Conservation (phyloP, 2,329 filamentous ascomycete species). For the Botrytis hyacinthi region DNA sequence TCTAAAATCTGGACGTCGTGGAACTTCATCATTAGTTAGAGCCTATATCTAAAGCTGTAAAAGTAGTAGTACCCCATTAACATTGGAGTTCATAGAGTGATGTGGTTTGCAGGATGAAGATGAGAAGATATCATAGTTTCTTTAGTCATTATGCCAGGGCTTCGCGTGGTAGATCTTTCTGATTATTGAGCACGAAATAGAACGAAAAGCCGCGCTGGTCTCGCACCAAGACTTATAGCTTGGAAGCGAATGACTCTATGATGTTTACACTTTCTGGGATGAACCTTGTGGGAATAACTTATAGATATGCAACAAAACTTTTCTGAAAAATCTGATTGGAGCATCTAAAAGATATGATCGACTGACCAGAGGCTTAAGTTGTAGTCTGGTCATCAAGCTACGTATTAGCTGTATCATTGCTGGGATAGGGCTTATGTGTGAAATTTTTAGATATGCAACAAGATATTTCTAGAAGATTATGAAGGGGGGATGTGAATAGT, state of each 20-base stretch:
- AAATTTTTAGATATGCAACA: background rate
- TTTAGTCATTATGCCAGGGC: background rate
- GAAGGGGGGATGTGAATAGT: background rate
- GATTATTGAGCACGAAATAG: background rate
- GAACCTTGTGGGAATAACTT: accelerated
- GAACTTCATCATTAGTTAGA: background rate
- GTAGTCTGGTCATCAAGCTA: background rate
- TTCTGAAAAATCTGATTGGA: background rate
- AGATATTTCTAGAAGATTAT: background rate
- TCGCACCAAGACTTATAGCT: background rate
- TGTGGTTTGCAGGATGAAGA: background rate
- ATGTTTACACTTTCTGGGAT: background rate
- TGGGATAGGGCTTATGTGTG: background rate
- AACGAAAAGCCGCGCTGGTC: background rate
- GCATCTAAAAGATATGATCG: background rate
- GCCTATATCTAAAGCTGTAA: background rate
- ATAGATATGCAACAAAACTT: background rate
- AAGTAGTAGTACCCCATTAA: background rate
- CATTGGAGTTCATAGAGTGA: background rate
- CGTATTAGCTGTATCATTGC: background rate
- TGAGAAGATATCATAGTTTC: accelerated
- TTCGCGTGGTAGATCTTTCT: background rate
- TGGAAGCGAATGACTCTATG: background rate
- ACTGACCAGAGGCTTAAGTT: background rate
- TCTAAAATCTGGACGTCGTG: background rate